Evolutionary conservation across 805 yeast genomes (phyloP), one percentile per base, ranked within the genome.

Genomic region (Saccharomycopsis selenospora): DNA sequence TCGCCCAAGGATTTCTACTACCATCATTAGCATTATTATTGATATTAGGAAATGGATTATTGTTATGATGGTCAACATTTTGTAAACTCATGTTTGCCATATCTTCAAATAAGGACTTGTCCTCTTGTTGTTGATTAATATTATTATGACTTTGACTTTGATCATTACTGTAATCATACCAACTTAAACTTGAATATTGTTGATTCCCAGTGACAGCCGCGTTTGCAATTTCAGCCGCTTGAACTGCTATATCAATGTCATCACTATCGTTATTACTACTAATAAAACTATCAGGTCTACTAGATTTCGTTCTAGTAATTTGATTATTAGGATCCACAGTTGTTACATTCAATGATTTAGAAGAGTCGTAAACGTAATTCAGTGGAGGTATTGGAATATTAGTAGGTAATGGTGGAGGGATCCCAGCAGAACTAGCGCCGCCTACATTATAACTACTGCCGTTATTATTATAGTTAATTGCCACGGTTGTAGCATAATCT

Each of bases 1-100:
- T 33, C 8, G 51, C 51, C 51, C 51, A 48, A 3, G 51, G 51
- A 30, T 48, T 48, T 14, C 29, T 40, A 28, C 38, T 33, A n/a
- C n/a, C n/a, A n/a, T n/a, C n/a, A 11, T 27, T 27, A 11, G 29
- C 29, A 27, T 11, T 27, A 7, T 27, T 11, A 11, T 27, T 7
- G 29, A 11, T 27, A 7, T 11, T 11, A 11, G 29, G 29, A 27
- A 27, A 27, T 11, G 29, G 29, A 27, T 27, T 27, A 27, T n/a
- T n/a, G n/a, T 27, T 7, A 33, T 17, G 38, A 20, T 33, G n/a
- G 6, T 33, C 38, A 14, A 33, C 18, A 20, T 33, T 33, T 10
- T 20, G 4, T 20, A 33, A 33, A 20, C 38, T 33, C 38, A 33
- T 33, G 10, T 33, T 33, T 17, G 38, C 38, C 38, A 33, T 33